Evolutionary conservation across 2,329 filamentous ascomycete species (phyloP).

Genomic region (Clonostachys rhizophaga): DNA sequence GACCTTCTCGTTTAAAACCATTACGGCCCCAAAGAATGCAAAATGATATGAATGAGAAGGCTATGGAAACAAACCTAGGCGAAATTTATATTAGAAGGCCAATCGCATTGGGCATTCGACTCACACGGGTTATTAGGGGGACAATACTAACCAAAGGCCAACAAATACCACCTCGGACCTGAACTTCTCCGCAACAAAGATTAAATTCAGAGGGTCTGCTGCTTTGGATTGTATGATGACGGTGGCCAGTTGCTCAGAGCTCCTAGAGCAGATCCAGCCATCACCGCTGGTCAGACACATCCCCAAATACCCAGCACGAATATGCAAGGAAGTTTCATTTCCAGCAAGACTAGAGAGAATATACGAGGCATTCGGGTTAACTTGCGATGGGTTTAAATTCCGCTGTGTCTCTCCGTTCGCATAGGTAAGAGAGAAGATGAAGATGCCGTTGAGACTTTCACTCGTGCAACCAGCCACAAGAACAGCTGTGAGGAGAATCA

Average conservation of each 20-base stretch:
- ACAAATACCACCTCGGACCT: slow-evolving; percentile 98
- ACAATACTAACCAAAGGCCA: slow-evolving; percentile 64
- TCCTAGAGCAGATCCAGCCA: slow-evolving; percentile 87
- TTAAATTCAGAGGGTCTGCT: slow-evolving; percentile 88
- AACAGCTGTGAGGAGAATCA: slow-evolving; percentile 55
- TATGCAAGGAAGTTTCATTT: slow-evolving; percentile 68
- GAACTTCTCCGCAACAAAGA: slow-evolving; percentile 95
- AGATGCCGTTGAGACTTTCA: slow-evolving; percentile 84
- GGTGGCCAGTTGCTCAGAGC: slow-evolving; percentile 20
- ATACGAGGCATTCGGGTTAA: slow-evolving; percentile 79
- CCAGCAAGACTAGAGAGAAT: slow-evolving; percentile 83
- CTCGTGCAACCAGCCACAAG: slow-evolving; percentile 94
- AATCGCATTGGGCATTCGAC: background rate
- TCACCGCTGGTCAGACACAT: slow-evolving; percentile 86
- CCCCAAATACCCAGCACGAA: slow-evolving; percentile 94
- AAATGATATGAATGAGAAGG: slow-evolving; percentile 94
- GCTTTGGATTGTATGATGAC: background rate
- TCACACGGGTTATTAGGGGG: background rate
- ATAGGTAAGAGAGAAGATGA: slow-evolving; percentile 96
- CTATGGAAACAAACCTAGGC: slow-evolving; percentile 77
- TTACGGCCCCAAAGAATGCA: slow-evolving; percentile 90
- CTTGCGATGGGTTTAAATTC: slow-evolving; percentile 66
- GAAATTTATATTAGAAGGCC: background rate
- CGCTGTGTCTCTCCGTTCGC: slow-evolving; percentile 76
- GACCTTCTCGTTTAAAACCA: slow-evolving; percentile 89